Conservation (phyloP, 1,284 basidiomycete species). For the Apiotrichum sp. region DNA sequence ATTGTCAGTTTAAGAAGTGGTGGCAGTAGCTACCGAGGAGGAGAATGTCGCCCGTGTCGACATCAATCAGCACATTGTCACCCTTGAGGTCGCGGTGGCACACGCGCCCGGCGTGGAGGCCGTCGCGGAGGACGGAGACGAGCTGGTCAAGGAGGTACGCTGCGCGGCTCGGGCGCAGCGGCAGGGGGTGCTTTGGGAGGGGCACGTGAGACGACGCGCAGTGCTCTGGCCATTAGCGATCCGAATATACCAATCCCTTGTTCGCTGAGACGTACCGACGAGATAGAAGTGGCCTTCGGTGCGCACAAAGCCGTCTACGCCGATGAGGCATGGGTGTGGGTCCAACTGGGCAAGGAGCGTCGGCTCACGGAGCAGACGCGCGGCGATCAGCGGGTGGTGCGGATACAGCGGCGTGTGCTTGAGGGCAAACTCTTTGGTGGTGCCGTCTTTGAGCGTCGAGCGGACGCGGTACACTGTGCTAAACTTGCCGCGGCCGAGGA, state of each 20-base stretch:
- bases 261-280: slow-evolving; percentile 38
- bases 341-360: slow-evolving; percentile 53
- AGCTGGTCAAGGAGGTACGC: slow-evolving; percentile 53
- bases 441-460: not conserved
- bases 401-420: slow-evolving; percentile 56
- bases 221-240: slow-evolving; percentile 21
- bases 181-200: slow-evolving; percentile 27
- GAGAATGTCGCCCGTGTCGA: slow-evolving; percentile 43
- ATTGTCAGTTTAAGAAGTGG: not conserved
- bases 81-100: slow-evolving; percentile 56
- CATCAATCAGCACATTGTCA: slow-evolving; percentile 41
- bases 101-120: slow-evolving; percentile 51
- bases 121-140: slow-evolving; percentile 51
- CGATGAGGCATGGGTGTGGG: slow-evolving; percentile 53
- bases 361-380: slow-evolving; percentile 53
- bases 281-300: slow-evolving; percentile 56
- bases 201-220: slow-evolving; percentile 31
- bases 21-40: slow-evolving; percentile 44
- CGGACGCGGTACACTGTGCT: slow-evolving; percentile 47
- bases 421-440: slow-evolving; percentile 48
- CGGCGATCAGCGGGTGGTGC: slow-evolving; percentile 55
- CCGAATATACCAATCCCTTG: no score
- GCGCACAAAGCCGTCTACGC: slow-evolving; percentile 52
- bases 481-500: slow-evolving; percentile 51
- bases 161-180: slow-evolving; percentile 48